Evolutionary conservation across 2,329 filamentous ascomycete genomes (phyloP), one percentile per base, ranked within the genome.

Genomic region (Beauveria australis): DNA sequence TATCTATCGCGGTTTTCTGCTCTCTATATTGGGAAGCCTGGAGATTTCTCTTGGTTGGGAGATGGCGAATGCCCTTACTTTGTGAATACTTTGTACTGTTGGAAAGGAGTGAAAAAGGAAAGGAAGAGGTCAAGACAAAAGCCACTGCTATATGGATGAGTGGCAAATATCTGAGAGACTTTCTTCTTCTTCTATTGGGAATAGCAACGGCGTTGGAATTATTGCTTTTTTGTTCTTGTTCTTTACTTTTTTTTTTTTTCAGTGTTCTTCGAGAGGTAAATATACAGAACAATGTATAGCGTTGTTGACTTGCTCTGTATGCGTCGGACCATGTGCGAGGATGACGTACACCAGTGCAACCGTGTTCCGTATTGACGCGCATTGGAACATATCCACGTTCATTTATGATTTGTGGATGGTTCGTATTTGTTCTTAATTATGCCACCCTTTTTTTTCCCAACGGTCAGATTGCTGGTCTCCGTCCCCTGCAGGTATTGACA

Each of bases 131-230:
- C 19, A 10, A 33, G 47, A 14, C 9, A 14, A 46, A 4, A 37
- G 30, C 44, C 19, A n/a, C 30, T 9, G 14, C 5, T 9, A 43
- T 18, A 5, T 28, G 47, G 14, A 49, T 9, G n/a, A 33, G 6
- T 28, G 53, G 26, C 5, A 19, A 12, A 37, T 37, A 37, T 37
- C 5, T 16, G 12, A 16, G 33, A 37, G 33, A 16, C 33, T n/a
- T 40, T 59, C 44, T 44, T 33, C 14, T 54, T 30, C 10, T 40
- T 51, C 22, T 47, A 18, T 30, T n/a, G 48, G 61, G 41, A 43
- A 61, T 49, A 51, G 58, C 58, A 60, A 54, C 18, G 58, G 58
- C 58, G 58, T 60, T 60, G 58, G 51, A 53, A 40, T 14, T 46
- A 41, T 28, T 48, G 9, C 8, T 44, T n/a, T 33, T 24, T 14